phyloP scores from a whole-genome alignment of 1,139 yeast species.

The Waltiozyma solani region DNA sequence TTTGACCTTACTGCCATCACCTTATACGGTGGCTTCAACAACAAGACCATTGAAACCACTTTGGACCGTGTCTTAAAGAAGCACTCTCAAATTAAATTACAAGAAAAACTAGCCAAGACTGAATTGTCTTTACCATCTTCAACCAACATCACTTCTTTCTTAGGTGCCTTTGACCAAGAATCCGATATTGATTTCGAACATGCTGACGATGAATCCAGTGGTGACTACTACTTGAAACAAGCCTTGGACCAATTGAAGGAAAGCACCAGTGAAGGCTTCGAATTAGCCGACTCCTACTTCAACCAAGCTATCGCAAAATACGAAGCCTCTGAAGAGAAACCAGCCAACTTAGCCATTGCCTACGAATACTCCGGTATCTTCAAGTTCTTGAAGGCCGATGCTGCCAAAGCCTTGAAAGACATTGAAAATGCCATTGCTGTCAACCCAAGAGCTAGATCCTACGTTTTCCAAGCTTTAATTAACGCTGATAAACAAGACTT shows the following conservation, averaged over 20 bases:
- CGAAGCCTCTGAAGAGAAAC: slow-evolving; percentile 21
- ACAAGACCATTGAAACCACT: slow-evolving; percentile 66
- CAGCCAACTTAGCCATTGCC: slow-evolving; percentile 51
- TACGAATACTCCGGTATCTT: slow-evolving; percentile 78
- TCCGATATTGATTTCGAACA: slow-evolving; percentile 20
- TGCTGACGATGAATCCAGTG: slow-evolving; percentile 34
- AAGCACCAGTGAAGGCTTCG: slow-evolving; percentile 65
- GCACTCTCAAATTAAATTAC: slow-evolving; percentile 60
- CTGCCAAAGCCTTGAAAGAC: slow-evolving; percentile 42
- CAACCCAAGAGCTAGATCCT: slow-evolving; percentile 73
- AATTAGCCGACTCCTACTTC: slow-evolving; percentile 60
- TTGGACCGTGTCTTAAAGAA: slow-evolving; percentile 82
- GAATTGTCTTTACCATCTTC: slow-evolving; percentile 69
- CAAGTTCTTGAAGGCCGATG: slow-evolving; percentile 72
- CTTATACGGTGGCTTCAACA: slow-evolving; percentile 68
- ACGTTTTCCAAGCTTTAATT: slow-evolving; percentile 75
- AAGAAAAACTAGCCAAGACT: slow-evolving; percentile 43
- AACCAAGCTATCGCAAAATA: slow-evolving; percentile 56
- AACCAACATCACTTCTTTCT: slow-evolving; percentile 76
- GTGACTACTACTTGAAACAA: slow-evolving; percentile 54
- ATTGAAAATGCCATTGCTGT: slow-evolving; percentile 47
- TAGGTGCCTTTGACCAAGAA: slow-evolving; percentile 44
- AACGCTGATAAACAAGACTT: slow-evolving; percentile 68
- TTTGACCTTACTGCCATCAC: slow-evolving; percentile 85
- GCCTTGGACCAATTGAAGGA: slow-evolving; percentile 56